Percentiles rank a stretch among this genome's conserved stretches.
Evolutionary conservation across 768 basidiomycete genomes (phyloP).

Genomic region (Phylloporus sp.): DNA sequence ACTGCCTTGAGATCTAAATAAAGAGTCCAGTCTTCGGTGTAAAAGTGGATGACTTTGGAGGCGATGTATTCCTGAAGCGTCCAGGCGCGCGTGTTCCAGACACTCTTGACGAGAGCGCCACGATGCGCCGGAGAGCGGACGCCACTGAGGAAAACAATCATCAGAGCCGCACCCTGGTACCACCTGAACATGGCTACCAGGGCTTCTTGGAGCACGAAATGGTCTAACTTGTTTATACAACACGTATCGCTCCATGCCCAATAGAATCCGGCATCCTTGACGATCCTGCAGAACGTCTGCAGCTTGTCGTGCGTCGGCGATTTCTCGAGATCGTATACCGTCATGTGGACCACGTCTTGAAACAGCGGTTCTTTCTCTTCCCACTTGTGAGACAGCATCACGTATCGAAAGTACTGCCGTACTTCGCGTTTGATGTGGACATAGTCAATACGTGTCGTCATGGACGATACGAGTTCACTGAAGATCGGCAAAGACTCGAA

Average conservation of each 20-base stretch:
- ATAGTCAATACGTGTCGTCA: background rate
- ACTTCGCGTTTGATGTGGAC: background rate
- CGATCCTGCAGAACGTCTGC: background rate
- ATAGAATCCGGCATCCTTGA: background rate
- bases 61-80: background rate
- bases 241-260: background rate
- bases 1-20: background rate
- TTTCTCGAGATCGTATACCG: background rate
- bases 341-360: background rate
- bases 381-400: constrained; percentile 2
- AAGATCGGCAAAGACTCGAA: background rate
- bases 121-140: background rate
- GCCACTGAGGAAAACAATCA: background rate
- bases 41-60: background rate
- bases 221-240: background rate
- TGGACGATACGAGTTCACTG: background rate
- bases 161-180: background rate
- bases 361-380: background rate
- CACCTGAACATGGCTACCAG: background rate
- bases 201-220: background rate
- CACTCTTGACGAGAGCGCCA: background rate
- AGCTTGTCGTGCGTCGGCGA: background rate
- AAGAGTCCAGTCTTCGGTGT: background rate
- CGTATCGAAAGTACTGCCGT: constrained; percentile 1
- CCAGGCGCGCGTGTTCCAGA: background rate